Percentiles rank a stretch among this genome's conserved stretches.
Evolutionary conservation across 2,329 filamentous ascomycete species (phyloP).

Genomic region (Paecilomyces dactylethromorphus): DNA sequence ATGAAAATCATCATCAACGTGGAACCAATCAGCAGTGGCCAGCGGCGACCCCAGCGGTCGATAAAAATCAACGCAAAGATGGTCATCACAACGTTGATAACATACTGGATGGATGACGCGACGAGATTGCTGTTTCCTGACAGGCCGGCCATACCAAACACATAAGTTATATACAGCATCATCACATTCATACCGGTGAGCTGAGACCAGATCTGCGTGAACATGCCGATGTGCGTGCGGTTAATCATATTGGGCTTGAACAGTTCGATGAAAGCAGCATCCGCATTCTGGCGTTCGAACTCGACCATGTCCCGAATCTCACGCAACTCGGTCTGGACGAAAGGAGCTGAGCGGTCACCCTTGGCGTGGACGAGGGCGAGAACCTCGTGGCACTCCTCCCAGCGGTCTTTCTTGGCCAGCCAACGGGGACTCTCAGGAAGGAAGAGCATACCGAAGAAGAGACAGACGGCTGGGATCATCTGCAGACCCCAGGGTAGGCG

Average conservation of each 20-base stretch:
- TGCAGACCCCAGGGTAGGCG: conserved; percentile 60
- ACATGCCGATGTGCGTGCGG: conserved; percentile 63
- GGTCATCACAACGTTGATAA: conserved; percentile 77
- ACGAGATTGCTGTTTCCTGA: conserved; percentile 53
- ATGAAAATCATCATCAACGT: conserved; percentile 52
- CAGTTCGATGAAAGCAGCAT: conserved; percentile 66
- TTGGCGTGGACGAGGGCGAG: conserved; percentile 53
- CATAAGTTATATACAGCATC: conserved; percentile 67
- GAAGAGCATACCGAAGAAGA: conserved; percentile 51
- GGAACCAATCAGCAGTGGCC: conserved; percentile 59
- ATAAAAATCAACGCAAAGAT: conserved; percentile 68
- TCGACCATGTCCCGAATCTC: conserved; percentile 70
- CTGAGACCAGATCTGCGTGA: conserved; percentile 70
- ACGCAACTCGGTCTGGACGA: conserved; percentile 56
- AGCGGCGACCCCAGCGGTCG: conserved; percentile 68
- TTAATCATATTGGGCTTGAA: conserved; percentile 69
- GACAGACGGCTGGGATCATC: conserved; percentile 48
- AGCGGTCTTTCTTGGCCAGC: conserved; percentile 58
- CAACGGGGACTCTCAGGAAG: conserved; percentile 59
- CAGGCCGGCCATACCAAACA: conserved; percentile 68
- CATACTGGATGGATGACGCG: conserved; percentile 64
- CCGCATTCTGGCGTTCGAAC: conserved; percentile 62
- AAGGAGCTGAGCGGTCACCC: conserved; percentile 27
- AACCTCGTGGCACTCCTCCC: conserved; percentile 55
- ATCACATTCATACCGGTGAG: conserved; percentile 71